Evolutionary conservation across 805 yeast genomes (phyloP), one percentile per base, ranked within the genome.

Genomic region (Lachancea meyersii): DNA sequence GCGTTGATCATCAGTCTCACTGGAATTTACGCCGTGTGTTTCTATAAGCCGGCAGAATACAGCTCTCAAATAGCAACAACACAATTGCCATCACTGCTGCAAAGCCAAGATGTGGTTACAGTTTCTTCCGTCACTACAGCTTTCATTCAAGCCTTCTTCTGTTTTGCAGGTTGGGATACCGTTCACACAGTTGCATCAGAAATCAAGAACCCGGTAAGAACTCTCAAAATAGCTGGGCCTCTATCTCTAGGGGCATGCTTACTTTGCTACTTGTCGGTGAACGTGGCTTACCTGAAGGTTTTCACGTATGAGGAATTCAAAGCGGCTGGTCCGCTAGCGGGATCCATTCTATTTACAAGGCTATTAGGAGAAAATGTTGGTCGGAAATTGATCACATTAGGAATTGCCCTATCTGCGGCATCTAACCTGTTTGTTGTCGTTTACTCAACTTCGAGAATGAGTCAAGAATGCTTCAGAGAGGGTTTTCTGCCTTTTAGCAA

Each of bases 391-490:
- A 67, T 80, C 36, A 74, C 84, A 0, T 54, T 76, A 27, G 68
- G 82, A 0, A 73, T 79, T 21, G 82, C 83, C 0, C 44, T 79
- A n/a, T 75, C 80, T 31, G 70, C 84, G 4, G 77, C 75, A 1
- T 82, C 85, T 0, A 80, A 80, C 51, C 74, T 79, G 2, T 71
- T 78, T 57, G 84, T 79, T 9, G 81, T 77, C 1, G 50, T 77
- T 14, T 80, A 79, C 54, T 70, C 79, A 4, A 65, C 76, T 9
- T 76, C 83, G 0, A 66, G 86, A 54, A 73, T 76, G 65, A 76
- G 76, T 48, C 86, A 80, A 54, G 85, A 79, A 56, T 74, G 75
- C 4, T 78, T 80, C 49, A 65, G 82, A 44, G 84, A 79, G 50
- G 85, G 85, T 0, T 75, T 68, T 44, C 53, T 79, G 11, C 86